Evolutionary conservation across 2,329 filamentous ascomycete genomes (phyloP), one percentile per base, ranked within the genome.

Genomic region (Microsporum ferrugineum): DNA sequence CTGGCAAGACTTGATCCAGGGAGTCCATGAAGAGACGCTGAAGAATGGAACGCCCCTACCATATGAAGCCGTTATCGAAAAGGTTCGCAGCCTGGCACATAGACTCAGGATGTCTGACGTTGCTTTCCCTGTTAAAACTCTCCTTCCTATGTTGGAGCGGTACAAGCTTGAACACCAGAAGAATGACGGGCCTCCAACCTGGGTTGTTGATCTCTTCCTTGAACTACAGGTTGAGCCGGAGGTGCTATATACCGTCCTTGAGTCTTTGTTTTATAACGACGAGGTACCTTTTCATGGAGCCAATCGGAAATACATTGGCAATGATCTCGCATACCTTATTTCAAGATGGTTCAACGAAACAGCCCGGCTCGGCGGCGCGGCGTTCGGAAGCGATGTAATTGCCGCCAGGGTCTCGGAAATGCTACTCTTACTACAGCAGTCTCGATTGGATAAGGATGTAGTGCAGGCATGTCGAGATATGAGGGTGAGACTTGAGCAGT

Each of bases 1-100:
- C 2, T 99, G 94, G 94, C 81, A 85, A 69, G 86, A 87, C 67
- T 80, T 96, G 23, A 84, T 99, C 64, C 82, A 88, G 62, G 82
- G 86, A 65, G 84, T 85, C 4, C 88, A 92, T 69, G 77, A 75
- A 59, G 76, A 79, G 62, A 82, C 80, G 17, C 73, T 77, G 1
- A 73, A 76, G 23, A 71, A 68, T 34, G 73, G 70, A 27, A 68
- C 73, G 41, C 71, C 76, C 2, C 70, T 73, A 56, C 78, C 78
- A 2, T 80, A 77, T 61, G 78, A 80, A 69, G 77, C 76, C 14
- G 73, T 80, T 4, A 73, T 75, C 61, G 76, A 82, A 58, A 79
- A 80, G 62, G 77, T 85, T n/a, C 79, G 82, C 63, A 77, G 77
- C 43, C 75, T 87, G 17, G 83, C 82, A 17, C 76, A 76, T 60